A percentile compares a stretch with the other conserved stretches of the same genome.
Conservation (phyloP, 257 asterid genomes). For the Solanum virginianum region DNA sequence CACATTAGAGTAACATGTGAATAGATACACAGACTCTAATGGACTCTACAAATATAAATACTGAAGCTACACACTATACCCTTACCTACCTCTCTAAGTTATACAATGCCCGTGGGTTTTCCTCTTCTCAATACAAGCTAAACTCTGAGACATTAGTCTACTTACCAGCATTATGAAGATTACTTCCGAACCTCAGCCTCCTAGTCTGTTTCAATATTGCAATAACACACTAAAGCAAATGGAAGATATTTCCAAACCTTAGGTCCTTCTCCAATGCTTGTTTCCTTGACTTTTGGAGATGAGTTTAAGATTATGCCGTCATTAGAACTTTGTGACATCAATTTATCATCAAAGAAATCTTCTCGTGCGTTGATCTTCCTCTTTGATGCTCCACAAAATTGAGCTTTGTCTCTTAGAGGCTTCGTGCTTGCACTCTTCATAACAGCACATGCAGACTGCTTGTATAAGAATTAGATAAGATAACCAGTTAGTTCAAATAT, state of each 20-base stretch:
- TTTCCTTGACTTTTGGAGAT: conserved; percentile 1
- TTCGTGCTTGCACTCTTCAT: conserved; percentile 9
- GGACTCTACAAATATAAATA: not conserved
- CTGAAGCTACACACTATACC: not conserved
- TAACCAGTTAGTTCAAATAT: not conserved
- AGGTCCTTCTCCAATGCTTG: conserved; percentile 2
- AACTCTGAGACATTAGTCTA: not conserved
- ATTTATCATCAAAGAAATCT: conserved; percentile 1
- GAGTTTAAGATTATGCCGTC: conserved; percentile 9
- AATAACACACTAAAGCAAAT: not conserved
- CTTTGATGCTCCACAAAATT: conserved; percentile 6
- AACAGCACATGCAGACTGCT: conserved; percentile 15
- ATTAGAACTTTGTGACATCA: not conserved
- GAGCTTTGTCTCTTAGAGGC: not conserved
- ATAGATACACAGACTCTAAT: not conserved
- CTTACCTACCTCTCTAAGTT: not conserved
- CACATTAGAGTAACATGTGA: not conserved
- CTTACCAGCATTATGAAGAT: not conserved
- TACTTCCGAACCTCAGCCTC: not conserved
- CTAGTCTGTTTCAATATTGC: not conserved
- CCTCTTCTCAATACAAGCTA: not conserved
- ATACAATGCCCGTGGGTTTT: not conserved
- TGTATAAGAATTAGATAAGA: not conserved
- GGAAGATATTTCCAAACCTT: conserved; percentile 16
- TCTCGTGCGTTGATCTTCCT: not conserved